Evolutionary conservation across 2,329 filamentous ascomycete species (phyloP), one percentile per base, ranked within the genome.

Genomic region (Acrodontium crateriforme): DNA sequence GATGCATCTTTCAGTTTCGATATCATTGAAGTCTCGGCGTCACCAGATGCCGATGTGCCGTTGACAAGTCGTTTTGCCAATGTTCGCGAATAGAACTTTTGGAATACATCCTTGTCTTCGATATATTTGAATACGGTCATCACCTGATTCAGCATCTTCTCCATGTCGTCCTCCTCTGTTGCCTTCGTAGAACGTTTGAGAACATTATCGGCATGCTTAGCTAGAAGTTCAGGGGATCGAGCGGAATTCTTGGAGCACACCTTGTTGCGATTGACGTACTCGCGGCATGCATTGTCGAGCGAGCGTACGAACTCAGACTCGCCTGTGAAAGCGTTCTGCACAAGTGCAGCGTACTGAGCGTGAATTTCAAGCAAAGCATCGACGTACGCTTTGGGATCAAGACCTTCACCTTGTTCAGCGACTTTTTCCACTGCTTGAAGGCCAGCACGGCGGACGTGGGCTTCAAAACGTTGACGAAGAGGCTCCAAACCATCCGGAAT

Each of bases 121-220:
- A 98, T 95, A 58, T 98, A 98, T 62, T 95, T 95, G 71, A 98
- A 98, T 30, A 98, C 83, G 2, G 87, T 94, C 89, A 98, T 98
- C 46, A 98, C 89, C 54, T 94, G 82, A 12, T 73, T 74, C 16
- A 95, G 63, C 17, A 83, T 78, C 41, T 78, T 77, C 59, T 98
- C 89, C 45, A 95, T 69, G 49, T 98, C 87, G 17, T 81, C 78
- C 50, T 98, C 89, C 50, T 95, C 89, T 9, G 84, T 82, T 44
- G 84, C 83, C 44, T 85, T 91, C 16, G 79, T 80, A 41, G 82
- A 87, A 65, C 93, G 94, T 56, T 89, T 87, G 28, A 98, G 65
- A 17, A 98, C 63, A 7, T 84, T 76, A 53, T 98, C 89, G 17
- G 85, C 82, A 53, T 98, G 95, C 57, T 93, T 93, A 51, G 89